Percentiles rank a stretch among this genome's conserved stretches.
phyloP scores from a whole-genome alignment of 1,139 yeast species.

The Kodamaea derodonti region DNA sequence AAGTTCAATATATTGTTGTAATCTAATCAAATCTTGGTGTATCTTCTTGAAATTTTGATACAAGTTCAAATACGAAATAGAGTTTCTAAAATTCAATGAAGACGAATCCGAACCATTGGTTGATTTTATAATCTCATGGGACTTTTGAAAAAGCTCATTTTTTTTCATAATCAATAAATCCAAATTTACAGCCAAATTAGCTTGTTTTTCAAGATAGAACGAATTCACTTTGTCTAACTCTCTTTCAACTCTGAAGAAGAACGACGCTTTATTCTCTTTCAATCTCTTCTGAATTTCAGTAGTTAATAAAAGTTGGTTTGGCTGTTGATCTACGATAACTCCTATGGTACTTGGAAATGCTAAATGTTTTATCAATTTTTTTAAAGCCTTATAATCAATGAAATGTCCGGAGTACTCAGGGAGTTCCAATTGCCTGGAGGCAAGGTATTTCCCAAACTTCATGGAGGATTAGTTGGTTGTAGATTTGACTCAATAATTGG shows the following conservation, averaged over 20 bases:
- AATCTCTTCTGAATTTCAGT: conserved; percentile 54
- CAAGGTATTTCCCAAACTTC: conserved; percentile 96
- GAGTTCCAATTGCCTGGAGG: conserved; percentile 87
- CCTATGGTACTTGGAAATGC: conserved; percentile 41
- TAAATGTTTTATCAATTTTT: conserved; percentile 70
- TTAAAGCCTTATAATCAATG: conserved; percentile 89
- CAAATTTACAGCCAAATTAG: conserved; percentile 73
- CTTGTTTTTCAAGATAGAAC: conserved; percentile 86
- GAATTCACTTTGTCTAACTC: conserved; percentile 92
- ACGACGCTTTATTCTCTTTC: conserved; percentile 89
- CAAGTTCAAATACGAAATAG: conserved; percentile 46
- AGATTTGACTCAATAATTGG: too few species aligned
- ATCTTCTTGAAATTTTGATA: conserved; percentile 88
- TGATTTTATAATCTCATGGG: conserved; percentile 22
- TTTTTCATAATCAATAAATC: conserved; percentile 75
- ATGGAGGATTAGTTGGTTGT: conserved; percentile 17
- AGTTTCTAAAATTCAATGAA: conserved; percentile 31
- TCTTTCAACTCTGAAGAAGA: conserved; percentile 88
- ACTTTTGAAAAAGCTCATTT: conserved; percentile 48
- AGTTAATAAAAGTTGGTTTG: not conserved
- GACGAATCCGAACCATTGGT: conserved; percentile 12
- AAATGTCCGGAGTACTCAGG: conserved; percentile 94
- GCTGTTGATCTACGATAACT: not conserved
- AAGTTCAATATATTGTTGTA: conserved; percentile 89
- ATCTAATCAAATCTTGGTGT: conserved; percentile 79